Evolutionary conservation across 2,329 filamentous ascomycete genomes (phyloP).

Genomic region (Neonectria ditissima): DNA sequence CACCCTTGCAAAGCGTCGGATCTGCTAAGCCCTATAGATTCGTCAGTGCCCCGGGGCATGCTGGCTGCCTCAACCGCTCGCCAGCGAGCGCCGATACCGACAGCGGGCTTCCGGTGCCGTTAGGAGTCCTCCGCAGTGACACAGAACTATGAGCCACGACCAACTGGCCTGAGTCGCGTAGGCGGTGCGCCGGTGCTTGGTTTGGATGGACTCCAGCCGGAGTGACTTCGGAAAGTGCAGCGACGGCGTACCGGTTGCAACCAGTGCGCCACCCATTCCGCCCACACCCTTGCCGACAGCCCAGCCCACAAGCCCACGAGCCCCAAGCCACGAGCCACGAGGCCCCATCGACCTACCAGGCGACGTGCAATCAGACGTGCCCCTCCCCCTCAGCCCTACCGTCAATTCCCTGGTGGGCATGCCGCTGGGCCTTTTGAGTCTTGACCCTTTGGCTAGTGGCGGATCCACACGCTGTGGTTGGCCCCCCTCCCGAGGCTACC

Average conservation of each 20-base stretch:
- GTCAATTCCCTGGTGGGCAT: constrained; percentile 13
- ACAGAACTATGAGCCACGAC: not conserved
- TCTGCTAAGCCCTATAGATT: constrained; percentile 6
- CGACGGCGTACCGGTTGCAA: constrained; percentile 4
- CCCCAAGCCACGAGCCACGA: constrained; percentile 7
- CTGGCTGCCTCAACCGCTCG: not conserved
- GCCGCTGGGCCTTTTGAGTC: constrained; percentile 7
- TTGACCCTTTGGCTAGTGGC: constrained; percentile 20
- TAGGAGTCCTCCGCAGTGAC: not conserved
- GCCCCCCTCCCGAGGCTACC: constrained; percentile 26
- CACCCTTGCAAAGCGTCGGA: not conserved
- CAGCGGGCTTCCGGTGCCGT: not conserved
- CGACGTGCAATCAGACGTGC: constrained; percentile 8
- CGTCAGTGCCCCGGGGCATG: not conserved
- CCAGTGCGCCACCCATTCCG: constrained; percentile 1
- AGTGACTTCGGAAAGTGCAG: constrained; percentile 25
- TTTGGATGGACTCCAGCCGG: constrained; percentile 8
- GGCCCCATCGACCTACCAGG: not conserved
- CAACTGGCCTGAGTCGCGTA: constrained; percentile 30
- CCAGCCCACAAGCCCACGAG: not conserved
- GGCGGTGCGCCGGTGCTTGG: constrained; percentile 3
- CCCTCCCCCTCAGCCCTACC: constrained; percentile 26
- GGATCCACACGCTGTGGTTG: constrained; percentile 16
- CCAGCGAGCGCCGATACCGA: not conserved
- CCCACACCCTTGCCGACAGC: not conserved